Conservation (phyloP, 257 asterid species). For the Penstemon davidsonii region DNA sequence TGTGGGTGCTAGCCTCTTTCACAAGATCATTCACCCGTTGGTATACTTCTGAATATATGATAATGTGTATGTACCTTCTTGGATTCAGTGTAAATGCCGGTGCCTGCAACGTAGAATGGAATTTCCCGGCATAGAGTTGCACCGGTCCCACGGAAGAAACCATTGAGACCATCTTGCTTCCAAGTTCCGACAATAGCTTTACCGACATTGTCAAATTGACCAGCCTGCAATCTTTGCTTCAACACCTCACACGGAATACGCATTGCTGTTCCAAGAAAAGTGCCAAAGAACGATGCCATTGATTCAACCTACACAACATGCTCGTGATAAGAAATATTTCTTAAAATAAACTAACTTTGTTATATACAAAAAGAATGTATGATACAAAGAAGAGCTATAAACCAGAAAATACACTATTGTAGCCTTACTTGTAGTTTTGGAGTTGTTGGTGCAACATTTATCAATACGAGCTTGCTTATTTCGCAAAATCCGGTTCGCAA, state of each 20-base stretch:
- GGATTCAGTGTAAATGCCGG: constrained; percentile 95
- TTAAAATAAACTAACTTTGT: too few species aligned
- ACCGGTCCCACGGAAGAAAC: constrained; percentile 97
- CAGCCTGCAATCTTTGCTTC: constrained; percentile 95
- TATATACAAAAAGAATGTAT: background rate
- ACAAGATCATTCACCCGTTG: too few species aligned
- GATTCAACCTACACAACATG: constrained; percentile 70
- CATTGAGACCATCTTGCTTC: constrained; percentile 81
- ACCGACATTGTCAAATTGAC: constrained; percentile 76
- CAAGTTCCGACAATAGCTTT: constrained; percentile 82
- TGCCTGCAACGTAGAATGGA: constrained; percentile 94
- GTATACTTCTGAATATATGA: too few species aligned
- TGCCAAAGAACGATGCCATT: constrained; percentile 80
- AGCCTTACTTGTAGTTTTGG: constrained; percentile 83
- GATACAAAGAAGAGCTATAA: background rate
- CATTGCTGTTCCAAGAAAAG: constrained; percentile 86
- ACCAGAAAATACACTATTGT: constrained; percentile 2
- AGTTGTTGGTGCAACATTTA: constrained; percentile 86
- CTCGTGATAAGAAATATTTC: constrained; percentile 11
- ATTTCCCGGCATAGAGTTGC: constrained; percentile 91
- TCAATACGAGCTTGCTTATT: constrained; percentile 87
- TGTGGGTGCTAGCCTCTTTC: too few species aligned
- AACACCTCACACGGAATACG: constrained; percentile 94
- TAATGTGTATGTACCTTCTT: constrained; percentile 56
- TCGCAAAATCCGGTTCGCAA: constrained; percentile 93